Conservation (phyloP, 2,329 filamentous ascomycete species). For the Volutella citrinella region DNA sequence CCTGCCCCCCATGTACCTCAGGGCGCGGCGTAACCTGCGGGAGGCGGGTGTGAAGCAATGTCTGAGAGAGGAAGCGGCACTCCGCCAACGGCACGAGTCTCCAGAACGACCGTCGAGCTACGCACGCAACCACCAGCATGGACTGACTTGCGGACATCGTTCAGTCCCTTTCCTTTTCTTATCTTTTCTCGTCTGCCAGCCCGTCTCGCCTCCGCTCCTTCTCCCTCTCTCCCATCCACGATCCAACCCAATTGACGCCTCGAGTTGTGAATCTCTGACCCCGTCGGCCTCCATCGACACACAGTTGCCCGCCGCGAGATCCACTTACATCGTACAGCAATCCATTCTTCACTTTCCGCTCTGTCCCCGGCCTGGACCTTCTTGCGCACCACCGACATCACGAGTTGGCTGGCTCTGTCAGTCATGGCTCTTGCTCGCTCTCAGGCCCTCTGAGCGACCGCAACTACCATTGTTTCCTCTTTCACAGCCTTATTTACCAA, state of each 20-base stretch:
- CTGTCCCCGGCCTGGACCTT: neutral
- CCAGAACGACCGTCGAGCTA: slow-evolving; percentile 20
- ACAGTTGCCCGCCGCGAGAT: slow-evolving; percentile 5
- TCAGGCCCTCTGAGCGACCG: slow-evolving; percentile 16
- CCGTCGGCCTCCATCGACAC: slow-evolving; percentile 6
- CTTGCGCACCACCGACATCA: too few relatives aligned
- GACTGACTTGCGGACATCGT: slow-evolving; percentile 21
- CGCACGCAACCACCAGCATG: slow-evolving; percentile 29
- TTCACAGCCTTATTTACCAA: too few relatives aligned
- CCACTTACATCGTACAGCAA: slow-evolving; percentile 5
- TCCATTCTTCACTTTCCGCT: neutral
- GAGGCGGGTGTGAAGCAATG: slow-evolving; percentile 14
- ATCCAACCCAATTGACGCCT: slow-evolving; percentile 9
- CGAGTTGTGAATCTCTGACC: slow-evolving; percentile 7
- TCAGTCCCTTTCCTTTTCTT: slow-evolving; percentile 14
- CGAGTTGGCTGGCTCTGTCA: slow-evolving; percentile 14
- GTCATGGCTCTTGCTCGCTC: slow-evolving; percentile 23
- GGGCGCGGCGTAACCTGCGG: slow-evolving; percentile 1
- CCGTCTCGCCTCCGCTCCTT: slow-evolving; percentile 5
- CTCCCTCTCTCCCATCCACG: slow-evolving; percentile 6
- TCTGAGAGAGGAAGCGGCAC: slow-evolving; percentile 23
- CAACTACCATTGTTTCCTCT: slow-evolving; percentile 6
- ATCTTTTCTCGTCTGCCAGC: slow-evolving; percentile 6
- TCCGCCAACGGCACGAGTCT: slow-evolving; percentile 25
- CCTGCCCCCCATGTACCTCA: slow-evolving; percentile 10